A percentile compares a stretch with the other conserved stretches of the same genome.
phyloP scores from a whole-genome alignment of 2,329 filamentous ascomycete species.

The Colletotrichum echinochloae region DNA sequence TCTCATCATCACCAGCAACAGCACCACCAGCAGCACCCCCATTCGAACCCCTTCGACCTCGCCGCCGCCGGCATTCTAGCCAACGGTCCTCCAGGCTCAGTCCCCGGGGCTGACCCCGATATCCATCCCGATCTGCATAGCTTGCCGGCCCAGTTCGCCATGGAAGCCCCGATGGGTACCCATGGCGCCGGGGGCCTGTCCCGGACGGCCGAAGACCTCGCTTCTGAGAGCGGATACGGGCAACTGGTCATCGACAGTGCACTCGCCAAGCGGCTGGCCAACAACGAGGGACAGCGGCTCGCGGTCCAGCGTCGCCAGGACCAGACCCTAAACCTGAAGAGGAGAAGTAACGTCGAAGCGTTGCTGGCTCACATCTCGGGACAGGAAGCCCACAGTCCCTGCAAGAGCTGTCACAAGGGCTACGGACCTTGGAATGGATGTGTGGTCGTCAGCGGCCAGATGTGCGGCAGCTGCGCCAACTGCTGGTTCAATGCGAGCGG shows the following conservation, averaged over 20 bases:
- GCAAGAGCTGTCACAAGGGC: constrained; percentile 71
- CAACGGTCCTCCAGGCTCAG: constrained; percentile 45
- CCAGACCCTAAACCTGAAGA: constrained; percentile 66
- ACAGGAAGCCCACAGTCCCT: constrained; percentile 59
- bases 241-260: constrained; percentile 64
- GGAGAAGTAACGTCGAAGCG: constrained; percentile 71
- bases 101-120: constrained; percentile 41
- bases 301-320: constrained; percentile 66
- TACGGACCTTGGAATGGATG: constrained; percentile 70
- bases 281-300: constrained; percentile 61
- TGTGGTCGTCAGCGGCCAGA: constrained; percentile 69
- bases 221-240: constrained; percentile 60
- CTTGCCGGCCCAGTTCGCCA: constrained; percentile 42
- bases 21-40: constrained; percentile 42
- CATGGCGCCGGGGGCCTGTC: constrained; percentile 27
- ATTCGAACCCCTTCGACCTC: constrained; percentile 47
- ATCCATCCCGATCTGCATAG: constrained; percentile 46
- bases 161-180: constrained; percentile 43
- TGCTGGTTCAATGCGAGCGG: constrained; percentile 74
- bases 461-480: constrained; percentile 72
- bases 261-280: constrained; percentile 65
- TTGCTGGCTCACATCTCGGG: constrained; percentile 69
- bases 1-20: constrained; percentile 28
- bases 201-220: constrained; percentile 60
- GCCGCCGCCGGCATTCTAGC: constrained; percentile 48